phyloP scores from a whole-genome alignment of 306 rosid genomes.

The Trifolium fragiferum region DNA sequence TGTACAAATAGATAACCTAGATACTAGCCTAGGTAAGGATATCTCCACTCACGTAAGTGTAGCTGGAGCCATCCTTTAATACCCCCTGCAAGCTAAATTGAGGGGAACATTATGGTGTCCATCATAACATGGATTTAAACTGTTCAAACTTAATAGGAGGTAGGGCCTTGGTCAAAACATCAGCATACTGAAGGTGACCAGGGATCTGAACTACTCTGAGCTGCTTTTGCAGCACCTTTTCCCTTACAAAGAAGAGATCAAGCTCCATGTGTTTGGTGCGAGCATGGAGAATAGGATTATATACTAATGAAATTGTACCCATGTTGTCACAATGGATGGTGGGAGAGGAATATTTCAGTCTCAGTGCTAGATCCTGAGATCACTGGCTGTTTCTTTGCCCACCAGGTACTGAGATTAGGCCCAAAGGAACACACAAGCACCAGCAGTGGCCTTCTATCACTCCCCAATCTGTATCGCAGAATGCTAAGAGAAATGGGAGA shows the following conservation, averaged over 20 bases:
- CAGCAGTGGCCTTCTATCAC: too few species aligned
- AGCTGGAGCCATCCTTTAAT: too few species aligned
- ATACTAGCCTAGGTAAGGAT: too few species aligned
- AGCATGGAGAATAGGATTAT: neutral
- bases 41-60: too few species aligned
- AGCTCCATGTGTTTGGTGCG: neutral
- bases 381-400: neutral
- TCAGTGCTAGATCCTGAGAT: neutral
- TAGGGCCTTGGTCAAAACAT: neutral
- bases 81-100: neutral
- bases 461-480: too few species aligned
- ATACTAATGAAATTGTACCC: neutral
- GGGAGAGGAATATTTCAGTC: neutral
- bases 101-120: neutral
- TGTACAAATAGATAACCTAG: too few species aligned
- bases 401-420: too few species aligned
- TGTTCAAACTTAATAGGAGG: neutral
- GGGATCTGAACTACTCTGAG: neutral
- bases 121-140: neutral
- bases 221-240: neutral
- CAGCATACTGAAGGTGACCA: neutral
- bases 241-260: neutral
- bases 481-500: too few species aligned
- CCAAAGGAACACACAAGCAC: too few species aligned
- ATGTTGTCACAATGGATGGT: neutral